phyloP scores from a whole-genome alignment of 192 early-diverging fungal species.

The Funneliformis geosporum region DNA sequence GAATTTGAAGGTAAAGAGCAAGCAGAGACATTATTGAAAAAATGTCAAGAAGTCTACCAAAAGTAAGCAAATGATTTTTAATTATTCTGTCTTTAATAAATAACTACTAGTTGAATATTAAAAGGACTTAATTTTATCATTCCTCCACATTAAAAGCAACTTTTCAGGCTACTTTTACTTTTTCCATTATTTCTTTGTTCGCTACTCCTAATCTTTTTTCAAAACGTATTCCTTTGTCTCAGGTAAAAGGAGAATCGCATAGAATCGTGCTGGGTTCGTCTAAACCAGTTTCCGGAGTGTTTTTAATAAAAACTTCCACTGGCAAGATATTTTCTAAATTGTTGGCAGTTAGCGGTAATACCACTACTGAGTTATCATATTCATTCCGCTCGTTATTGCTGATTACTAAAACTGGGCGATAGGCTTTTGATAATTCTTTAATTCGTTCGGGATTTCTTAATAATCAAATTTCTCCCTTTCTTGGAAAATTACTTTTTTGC shows the following conservation, averaged over 20 bases:
- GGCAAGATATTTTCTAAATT: neutral
- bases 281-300: neutral
- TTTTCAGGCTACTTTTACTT: neutral
- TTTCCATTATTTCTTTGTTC: neutral
- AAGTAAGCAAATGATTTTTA: too few relatives aligned
- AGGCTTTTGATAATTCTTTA: slow-evolving; percentile 1
- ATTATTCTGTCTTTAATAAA: too few relatives aligned
- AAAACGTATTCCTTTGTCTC: slow-evolving; percentile 1
- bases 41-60: too few relatives aligned
- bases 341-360: neutral
- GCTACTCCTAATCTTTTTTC: slow-evolving; percentile 9
- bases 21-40: too few relatives aligned
- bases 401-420: slow-evolving; percentile 10
- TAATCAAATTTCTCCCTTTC: slow-evolving; percentile 12
- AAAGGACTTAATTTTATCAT: too few relatives aligned
- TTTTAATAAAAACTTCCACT: slow-evolving; percentile 14
- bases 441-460: slow-evolving; percentile 17
- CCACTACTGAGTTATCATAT: neutral
- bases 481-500: neutral
- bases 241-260: slow-evolving; percentile 16
- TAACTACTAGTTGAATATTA: too few relatives aligned
- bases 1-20: too few relatives aligned
- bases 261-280: slow-evolving; percentile 11
- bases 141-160: slow-evolving; percentile 21
- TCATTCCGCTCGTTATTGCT: slow-evolving; percentile 1